Conservation (phyloP, 2,329 filamentous ascomycete species). For the Paraconiothyrium brasiliense region DNA sequence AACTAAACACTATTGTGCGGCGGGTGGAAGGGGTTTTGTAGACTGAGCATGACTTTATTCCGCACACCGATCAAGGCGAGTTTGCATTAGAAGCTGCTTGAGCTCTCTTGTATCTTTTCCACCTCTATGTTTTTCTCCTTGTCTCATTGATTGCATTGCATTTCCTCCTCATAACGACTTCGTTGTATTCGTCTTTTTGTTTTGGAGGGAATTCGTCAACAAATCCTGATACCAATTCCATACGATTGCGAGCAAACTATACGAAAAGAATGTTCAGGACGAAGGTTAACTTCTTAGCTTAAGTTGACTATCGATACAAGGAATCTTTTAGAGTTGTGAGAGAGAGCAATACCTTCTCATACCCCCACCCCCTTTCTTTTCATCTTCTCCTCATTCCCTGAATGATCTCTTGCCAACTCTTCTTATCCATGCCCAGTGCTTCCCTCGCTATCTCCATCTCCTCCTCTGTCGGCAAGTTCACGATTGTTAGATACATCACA, state of each 20-base stretch:
- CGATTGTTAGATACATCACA: constrained; percentile 37
- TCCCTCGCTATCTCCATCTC: constrained; percentile 30
- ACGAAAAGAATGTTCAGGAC: neutral
- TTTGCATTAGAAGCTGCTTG: too few relatives aligned
- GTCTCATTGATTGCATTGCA: too few relatives aligned
- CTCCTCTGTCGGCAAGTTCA: constrained; percentile 35
- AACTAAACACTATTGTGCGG: neutral
- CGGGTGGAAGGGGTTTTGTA: neutral
- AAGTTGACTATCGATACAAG: neutral
- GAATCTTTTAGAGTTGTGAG: neutral
- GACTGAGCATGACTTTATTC: neutral
- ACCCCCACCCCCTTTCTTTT: neutral
- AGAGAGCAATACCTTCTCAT: neutral
- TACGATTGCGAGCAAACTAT: neutral
- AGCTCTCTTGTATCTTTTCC: too few relatives aligned
- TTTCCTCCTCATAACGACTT: too few relatives aligned
- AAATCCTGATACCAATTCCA: too few relatives aligned
- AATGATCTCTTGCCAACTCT: constrained; percentile 19
- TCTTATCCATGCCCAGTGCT: constrained; percentile 19
- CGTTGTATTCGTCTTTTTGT: too few relatives aligned
- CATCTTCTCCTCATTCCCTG: constrained; percentile 7
- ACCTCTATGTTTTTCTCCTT: too few relatives aligned
- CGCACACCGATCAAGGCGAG: too few relatives aligned
- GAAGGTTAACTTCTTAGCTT: neutral
- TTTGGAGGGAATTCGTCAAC: too few relatives aligned